These are phyloP conservation scores for Fraxinus greggii DNA, from an alignment of 305 asterid species.

Conservation along the genomic window DNA sequence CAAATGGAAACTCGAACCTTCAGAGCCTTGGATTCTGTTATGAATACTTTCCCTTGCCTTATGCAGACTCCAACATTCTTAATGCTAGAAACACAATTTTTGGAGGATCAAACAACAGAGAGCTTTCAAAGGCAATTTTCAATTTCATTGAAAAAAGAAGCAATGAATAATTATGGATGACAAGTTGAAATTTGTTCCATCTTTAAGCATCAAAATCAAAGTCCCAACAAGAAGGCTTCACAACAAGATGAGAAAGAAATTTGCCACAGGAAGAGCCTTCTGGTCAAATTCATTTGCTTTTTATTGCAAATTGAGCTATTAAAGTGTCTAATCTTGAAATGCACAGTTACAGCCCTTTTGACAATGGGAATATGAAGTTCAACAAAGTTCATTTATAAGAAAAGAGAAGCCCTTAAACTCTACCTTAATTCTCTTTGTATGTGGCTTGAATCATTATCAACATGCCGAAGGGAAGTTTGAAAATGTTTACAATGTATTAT, in stretches of 20 bases:
- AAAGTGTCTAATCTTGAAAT: neutral
- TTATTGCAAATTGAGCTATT: neutral
- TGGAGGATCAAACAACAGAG: neutral
- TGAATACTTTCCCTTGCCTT: neutral
- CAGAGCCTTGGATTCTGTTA: neutral
- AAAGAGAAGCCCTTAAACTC: neutral
- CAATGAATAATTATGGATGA: neutral
- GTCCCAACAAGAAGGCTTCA: neutral
- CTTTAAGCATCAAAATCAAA: neutral
- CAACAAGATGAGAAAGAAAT: neutral
- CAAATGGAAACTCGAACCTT: neutral
- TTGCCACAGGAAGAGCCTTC: neutral
- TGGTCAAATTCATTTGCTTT: neutral
- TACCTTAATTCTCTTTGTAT: neutral
- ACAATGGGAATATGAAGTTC: neutral
- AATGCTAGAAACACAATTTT: neutral
- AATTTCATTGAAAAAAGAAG: neutral
- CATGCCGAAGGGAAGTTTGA: neutral
- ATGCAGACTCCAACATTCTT: neutral
- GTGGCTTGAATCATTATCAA: neutral
- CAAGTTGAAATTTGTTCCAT: neutral
- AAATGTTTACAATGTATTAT: conserved; percentile 4
- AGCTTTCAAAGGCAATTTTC: neutral
- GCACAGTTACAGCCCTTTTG: neutral
- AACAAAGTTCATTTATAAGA: neutral